Base-by-base conservation (phyloP, 768 basidiomycete species). In the Tephrocybe sp. region DNA sequence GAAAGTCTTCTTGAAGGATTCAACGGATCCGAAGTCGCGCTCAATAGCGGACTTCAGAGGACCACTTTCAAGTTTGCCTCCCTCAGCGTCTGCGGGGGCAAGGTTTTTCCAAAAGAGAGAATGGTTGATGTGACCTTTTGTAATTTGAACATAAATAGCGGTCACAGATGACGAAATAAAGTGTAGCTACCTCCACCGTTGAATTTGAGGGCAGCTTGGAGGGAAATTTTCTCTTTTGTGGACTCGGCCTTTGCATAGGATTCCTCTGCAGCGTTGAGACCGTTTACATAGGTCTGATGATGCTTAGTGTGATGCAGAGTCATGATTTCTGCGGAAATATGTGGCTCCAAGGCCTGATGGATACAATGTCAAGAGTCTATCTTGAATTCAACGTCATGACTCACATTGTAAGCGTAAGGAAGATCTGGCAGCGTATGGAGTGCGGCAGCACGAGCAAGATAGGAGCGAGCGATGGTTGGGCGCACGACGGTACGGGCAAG, bases 31-130 rank as follows among this genome's bases (percentile, higher is more conserved):
- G 63, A 97, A 99, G 59, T 89, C 86, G 37, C 78, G 73, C 56
- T 84, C 76, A 56, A 95, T 75, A 8, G 88, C 88, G 37, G 80
- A 71, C 67, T 90, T 88, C 46, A 98, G 75, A 9, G 82, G 74
- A 3, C 88, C 89, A 22, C 75, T 74, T 4, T 63, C 63, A 29
- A 92, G 73, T 59, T 80, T 74, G 8, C 89, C 89, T 33, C 88
- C 89, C 8, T 77, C 79, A 34, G 65, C 65, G 42, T 69, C 69
- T 19, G 70, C 67, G 3, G 97, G 97, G 0, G 93, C 88, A 56
- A 99, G 81, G 70, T 95, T 98, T 70, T 86, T 91, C 97, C 97
- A 99, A 78, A 99, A 99, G 27, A 98, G 75, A 12, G 93, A 83
- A 69, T 95, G 94, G 69, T 97, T 97, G 65, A 94, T 91, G 63